These are phyloP conservation scores for Exophiala sideris DNA, from an alignment of 2,329 filamentous ascomycete genomes.

Conservation along the genomic window DNA sequence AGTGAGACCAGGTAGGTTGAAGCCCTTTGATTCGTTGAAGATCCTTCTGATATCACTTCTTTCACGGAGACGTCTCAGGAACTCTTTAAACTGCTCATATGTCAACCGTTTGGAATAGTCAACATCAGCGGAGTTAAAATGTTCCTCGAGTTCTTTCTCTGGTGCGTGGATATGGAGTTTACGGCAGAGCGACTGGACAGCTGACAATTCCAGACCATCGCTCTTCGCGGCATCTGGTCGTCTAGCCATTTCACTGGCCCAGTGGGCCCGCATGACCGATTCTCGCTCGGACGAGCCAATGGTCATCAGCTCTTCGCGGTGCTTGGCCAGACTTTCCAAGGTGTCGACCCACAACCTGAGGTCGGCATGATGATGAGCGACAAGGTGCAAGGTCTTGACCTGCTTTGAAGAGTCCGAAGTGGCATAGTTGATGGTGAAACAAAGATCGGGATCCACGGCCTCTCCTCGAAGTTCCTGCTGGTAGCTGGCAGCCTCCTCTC, in stretches of 20 bases:
- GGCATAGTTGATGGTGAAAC: conserved; percentile 88
- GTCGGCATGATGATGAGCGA: conserved; percentile 69
- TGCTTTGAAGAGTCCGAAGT: conserved; percentile 71
- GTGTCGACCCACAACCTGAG: conserved; percentile 80
- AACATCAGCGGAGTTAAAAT: conserved; percentile 71
- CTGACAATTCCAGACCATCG: conserved; percentile 71
- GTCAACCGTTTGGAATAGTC: conserved; percentile 64
- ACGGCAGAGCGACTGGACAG: conserved; percentile 79
- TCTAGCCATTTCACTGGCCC: conserved; percentile 77
- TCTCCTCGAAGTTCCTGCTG: conserved; percentile 75
- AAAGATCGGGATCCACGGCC: conserved; percentile 64
- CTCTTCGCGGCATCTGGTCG: conserved; percentile 58
- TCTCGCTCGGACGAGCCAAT: conserved; percentile 73
- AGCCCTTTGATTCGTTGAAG: conserved; percentile 60
- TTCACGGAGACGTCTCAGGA: conserved; percentile 78
- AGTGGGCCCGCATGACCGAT: conserved; percentile 76
- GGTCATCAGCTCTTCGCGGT: conserved; percentile 85
- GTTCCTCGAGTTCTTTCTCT: conserved; percentile 65
- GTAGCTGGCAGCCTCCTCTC: conserved; percentile 81
- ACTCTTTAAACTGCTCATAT: conserved; percentile 77
- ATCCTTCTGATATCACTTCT: conserved; percentile 76
- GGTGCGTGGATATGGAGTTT: conserved; percentile 90
- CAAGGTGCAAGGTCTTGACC: conserved; percentile 79
- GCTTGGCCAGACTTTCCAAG: conserved; percentile 76
- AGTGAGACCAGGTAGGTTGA: conserved; percentile 63